Percentiles rank a stretch among this genome's conserved stretches.
These are phyloP conservation scores for Macadamia integrifolia DNA, from an alignment of 164 flowering plant species.

Conservation along the genomic window DNA sequence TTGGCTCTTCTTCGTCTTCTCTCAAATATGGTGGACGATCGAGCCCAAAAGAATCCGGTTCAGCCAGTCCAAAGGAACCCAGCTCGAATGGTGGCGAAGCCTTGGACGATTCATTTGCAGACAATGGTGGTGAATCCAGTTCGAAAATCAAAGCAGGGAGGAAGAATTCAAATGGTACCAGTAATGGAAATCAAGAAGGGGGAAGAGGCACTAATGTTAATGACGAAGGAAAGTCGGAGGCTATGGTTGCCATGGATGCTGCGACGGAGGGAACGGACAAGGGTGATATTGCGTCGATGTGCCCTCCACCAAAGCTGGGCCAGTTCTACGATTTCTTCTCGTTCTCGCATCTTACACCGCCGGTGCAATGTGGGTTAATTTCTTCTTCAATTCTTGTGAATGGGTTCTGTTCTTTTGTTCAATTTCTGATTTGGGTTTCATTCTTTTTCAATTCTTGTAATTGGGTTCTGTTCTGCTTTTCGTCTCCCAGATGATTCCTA, in stretches of 20 bases:
- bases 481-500: no score
- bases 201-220: constrained; percentile 2
- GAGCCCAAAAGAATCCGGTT: constrained; percentile 24
- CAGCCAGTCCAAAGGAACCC: constrained; percentile 22
- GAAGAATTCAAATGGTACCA: constrained; percentile 14
- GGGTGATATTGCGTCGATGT: constrained; percentile 46
- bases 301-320: constrained; percentile 72
- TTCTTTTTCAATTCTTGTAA: not conserved
- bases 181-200: constrained; percentile 8
- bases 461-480: no score
- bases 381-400: not conserved
- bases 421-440: not conserved
- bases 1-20: constrained; percentile 41
- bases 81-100: constrained; percentile 14
- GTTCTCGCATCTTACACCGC: constrained; percentile 72
- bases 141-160: constrained; percentile 15
- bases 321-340: constrained; percentile 94
- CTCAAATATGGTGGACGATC: constrained; percentile 22
- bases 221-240: constrained; percentile 15
- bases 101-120: constrained; percentile 6
- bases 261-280: constrained; percentile 27
- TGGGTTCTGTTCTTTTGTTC: not conserved
- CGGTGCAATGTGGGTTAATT: constrained; percentile 62
- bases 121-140: constrained; percentile 12
- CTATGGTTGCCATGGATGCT: constrained; percentile 9